A percentile compares a stretch with the other conserved stretches of the same genome.
Evolutionary conservation across 1,284 basidiomycete genomes (phyloP).

Genomic region (Cryptococcus sp.): DNA sequence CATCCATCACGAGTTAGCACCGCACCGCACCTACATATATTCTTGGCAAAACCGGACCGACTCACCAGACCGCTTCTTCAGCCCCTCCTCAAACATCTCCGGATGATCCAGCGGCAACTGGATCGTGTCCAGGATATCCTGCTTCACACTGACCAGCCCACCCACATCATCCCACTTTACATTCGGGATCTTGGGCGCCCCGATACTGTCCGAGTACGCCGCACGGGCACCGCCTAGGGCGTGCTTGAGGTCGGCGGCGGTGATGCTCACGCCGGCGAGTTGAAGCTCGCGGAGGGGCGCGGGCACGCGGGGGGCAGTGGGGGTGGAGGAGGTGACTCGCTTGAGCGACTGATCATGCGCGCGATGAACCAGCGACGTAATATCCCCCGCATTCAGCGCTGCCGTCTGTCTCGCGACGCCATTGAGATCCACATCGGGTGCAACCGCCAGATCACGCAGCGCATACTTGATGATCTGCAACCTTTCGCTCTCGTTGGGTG

Average conservation of each 20-base stretch:
- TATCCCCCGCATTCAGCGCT: conserved; percentile 80
- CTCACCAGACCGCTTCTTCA: conserved; percentile 92
- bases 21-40: too few relatives aligned
- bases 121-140: conserved; percentile 94
- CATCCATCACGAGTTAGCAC: not conserved
- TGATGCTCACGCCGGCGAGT: conserved; percentile 60
- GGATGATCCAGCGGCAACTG: conserved; percentile 93
- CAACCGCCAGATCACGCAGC: conserved; percentile 55
- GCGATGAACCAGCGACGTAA: conserved; percentile 66
- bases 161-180: conserved; percentile 99
- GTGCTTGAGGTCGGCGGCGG: conserved; percentile 64
- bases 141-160: conserved; percentile 81
- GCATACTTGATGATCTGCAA: conserved; percentile 60
- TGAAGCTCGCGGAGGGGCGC: conserved; percentile 32
- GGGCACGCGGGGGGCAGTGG: not conserved
- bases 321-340: conserved; percentile 40
- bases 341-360: conserved; percentile 62
- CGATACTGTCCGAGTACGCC: conserved; percentile 86
- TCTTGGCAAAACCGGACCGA: not conserved
- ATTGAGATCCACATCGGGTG: conserved; percentile 73
- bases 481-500: conserved; percentile 74
- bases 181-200: conserved; percentile 92
- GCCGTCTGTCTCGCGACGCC: conserved; percentile 84
- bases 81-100: conserved; percentile 84
- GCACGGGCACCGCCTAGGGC: conserved; percentile 74